Base-by-base conservation (phyloP, 2,329 filamentous ascomycete genomes). In the Xylariomycetidae sp. region DNA sequence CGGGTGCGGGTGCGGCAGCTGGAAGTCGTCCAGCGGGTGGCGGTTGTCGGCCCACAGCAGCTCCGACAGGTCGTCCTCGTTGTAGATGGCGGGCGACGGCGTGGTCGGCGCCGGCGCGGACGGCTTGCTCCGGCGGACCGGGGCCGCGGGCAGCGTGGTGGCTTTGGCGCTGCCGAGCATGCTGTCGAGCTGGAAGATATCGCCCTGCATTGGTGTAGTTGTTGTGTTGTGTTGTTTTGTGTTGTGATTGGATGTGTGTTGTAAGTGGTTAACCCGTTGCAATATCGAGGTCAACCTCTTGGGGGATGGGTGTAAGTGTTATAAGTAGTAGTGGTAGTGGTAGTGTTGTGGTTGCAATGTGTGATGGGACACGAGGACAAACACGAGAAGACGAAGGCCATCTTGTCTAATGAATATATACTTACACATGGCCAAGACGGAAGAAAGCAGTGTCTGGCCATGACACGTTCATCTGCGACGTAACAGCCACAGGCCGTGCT, bases 31-130 rank as follows among this genome's bases (percentile, higher is more conserved):
- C 18, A 46, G 38, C 30, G 44, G 44, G 4, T 34, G 33, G 17
- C 46, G 31, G 14, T 36, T 37, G 37, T 46, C 47, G 32, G 42
- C 38, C 35, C 46, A 55, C 17, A 55, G 48, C 25, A 52, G 37
- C 19, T 53, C 47, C 7, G 51, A 52, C 15, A 56, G 42, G 41
- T 56, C 52, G 38, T 56, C 50, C 26, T 56, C 52, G 40, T 56
- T 56, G 31, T 52, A 54, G 39, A 56, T 53, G 29, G 47, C 42
- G 29, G 49, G 44, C 19, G 43, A 33, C 6, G 43, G 34, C 10
- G 33, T 29, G 13, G 6, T 37, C 19, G 37, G 22, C 22, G 10
- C 30, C 25, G 23, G 25, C 22, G 26, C 22, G 17, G 32, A 20
- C 35, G 6, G 16, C 17, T 29, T 22, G 25, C 29, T 35, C 19